Evolutionary conservation across 2,329 filamentous ascomycete species (phyloP), one percentile per base, ranked within the genome.

Genomic region (Pseudogymnoascus sp.): DNA sequence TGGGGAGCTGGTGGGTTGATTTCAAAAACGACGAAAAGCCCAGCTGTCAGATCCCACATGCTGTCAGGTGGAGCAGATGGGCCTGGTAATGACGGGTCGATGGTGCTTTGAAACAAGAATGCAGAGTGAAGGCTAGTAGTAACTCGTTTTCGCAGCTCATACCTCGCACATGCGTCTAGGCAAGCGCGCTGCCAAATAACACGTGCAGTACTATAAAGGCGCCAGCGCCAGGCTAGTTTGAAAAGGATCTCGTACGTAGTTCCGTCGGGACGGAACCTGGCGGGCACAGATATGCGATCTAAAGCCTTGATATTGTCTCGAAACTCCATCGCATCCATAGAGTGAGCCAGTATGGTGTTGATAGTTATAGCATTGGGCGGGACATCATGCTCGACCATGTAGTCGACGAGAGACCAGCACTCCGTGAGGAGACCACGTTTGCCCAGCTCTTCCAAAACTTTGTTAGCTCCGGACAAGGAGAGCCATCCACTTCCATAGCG

Each of bases 121-220:
- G 26, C 26, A 52, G 45, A 30, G 9, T 33, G 45, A 30, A 52
- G 45, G 45, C 45, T 52, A 33, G 26, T 52, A 33, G 45, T 18
- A 52, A 52, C 45, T 2, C 45, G 45, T 10, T 52, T 3, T 13
- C 45, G 45, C 26, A 52, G 30, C 45, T 52, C 45, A 5, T 12
- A 52, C 45, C 12, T 52, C 13, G 45, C 45, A 15, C 45, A 57
- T 23, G 33, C 55, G 19, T 57, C 55, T 57, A 57, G n/a, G 12
- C 55, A 57, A 18, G 55, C 55, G 18, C 35, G 35, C 18, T 38
- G 55, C 55, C 55, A 57, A 57, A 57, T 37, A 38, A 38, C 35
- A 28, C 55, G 55, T 35, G 55, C 13, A 13, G 55, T 57, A 57
- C 30, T 38, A 10, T 57, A 57, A 37, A 37, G 35, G 33, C 35